Evolutionary conservation across 257 asterid species (phyloP), one percentile per base, ranked within the genome.

Genomic region (Solanum bukasovii): DNA sequence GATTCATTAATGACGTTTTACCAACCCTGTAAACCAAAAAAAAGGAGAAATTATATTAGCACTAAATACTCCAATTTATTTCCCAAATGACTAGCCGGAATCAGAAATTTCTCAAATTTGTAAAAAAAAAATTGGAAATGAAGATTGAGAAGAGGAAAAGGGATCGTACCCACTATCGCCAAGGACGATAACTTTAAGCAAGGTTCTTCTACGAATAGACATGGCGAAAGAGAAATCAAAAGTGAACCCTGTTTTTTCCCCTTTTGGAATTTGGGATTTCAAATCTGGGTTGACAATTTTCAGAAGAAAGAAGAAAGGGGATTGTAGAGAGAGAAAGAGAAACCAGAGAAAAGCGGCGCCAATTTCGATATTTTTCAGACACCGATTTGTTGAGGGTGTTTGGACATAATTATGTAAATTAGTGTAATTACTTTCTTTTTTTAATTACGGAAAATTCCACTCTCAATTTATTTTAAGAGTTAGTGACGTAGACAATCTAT

Each of bases 1-100:
- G 99, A 90, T 97, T 97, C 99, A 97, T 97, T 93, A 97, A 92
- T 85, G 99, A 97, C 86, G 99, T 97, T 87, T 97, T 97, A 35
- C 99, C 99, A 88, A 97, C 99, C 95, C 99, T 97, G 96, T 35
- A 87, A 87, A 86, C 6, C 25, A 9, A 90, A 9, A 90, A 72
- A 49, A 70, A 33, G 20, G 81, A 65, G 25, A 56, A 86, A 87
- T 11, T 7, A 49, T 6, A 13, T 20, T 46, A 49, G 9, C 78
- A n/a, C 16, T 7, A 8, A 23, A 71, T 33, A 71, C 42, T 70
- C 56, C 52, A 75, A 5, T 21, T 21, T 12, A 63, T 63, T 3
- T 14, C 23, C 23, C 35, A 40, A 77, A 77, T 40, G 59, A 40
- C 7, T 18, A 85, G 46, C 42, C 40, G 5, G 65, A 63, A 86